phyloP scores from a whole-genome alignment of 2,329 filamentous ascomycete genomes.

The Pseudocercospora fijiensis region DNA sequence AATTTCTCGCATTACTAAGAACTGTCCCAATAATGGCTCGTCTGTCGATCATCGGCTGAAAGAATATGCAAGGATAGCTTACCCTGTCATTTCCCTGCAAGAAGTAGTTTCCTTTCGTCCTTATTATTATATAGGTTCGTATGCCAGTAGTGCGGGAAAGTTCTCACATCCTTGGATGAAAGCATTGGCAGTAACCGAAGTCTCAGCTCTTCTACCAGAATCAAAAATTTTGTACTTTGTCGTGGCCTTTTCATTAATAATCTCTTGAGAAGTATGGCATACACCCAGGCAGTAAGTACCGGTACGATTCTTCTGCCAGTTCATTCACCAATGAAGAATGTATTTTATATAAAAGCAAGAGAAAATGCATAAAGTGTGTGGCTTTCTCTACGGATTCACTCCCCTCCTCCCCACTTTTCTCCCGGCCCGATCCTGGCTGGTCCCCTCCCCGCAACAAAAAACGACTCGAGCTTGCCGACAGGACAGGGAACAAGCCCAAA shows the following conservation, averaged over 20 bases:
- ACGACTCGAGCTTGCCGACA: neutral
- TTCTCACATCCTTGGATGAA: neutral
- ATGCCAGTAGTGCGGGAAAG: neutral
- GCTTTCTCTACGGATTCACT: neutral
- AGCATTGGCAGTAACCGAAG: neutral
- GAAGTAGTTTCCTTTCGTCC: slow-evolving; percentile 1
- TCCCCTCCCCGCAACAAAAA: neutral
- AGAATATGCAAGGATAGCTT: neutral
- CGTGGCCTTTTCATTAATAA: neutral
- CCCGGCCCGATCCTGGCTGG: slow-evolving; percentile 1
- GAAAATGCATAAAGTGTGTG: neutral
- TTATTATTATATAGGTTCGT: neutral
- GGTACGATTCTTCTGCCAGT: too few relatives aligned
- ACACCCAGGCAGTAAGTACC: too few relatives aligned
- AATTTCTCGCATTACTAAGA: neutral
- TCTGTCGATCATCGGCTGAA: neutral
- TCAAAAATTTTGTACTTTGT: neutral
- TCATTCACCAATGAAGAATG: too few relatives aligned
- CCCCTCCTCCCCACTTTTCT: neutral
- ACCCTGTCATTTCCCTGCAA: neutral
- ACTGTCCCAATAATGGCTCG: neutral
- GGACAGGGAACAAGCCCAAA: slow-evolving; percentile 3
- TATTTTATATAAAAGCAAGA: too few relatives aligned
- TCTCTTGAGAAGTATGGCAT: neutral
- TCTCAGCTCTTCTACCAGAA: neutral